These are phyloP conservation scores for Citrus sp. DNA, from an alignment of 345 rosid genomes.

Conservation along the genomic window DNA sequence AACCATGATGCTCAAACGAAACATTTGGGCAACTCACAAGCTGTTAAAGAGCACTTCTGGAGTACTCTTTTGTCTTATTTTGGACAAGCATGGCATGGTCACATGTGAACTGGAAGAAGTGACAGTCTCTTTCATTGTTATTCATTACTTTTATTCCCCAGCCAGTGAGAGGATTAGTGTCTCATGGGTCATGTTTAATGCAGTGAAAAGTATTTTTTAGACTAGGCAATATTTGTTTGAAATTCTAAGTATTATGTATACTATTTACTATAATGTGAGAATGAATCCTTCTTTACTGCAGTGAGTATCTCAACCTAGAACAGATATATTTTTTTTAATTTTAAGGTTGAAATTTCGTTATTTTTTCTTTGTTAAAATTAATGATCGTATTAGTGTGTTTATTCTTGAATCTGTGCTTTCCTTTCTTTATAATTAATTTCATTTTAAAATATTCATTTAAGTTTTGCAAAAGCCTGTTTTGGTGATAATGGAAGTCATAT, in stretches of 20 bases:
- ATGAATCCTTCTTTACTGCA: neutral
- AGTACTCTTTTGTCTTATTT: neutral
- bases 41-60: neutral
- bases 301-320: neutral
- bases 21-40: neutral
- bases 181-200: neutral
- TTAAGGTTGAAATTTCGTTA: neutral
- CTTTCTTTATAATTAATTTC: neutral
- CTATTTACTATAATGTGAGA: no score
- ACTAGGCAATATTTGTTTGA: neutral
- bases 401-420: neutral
- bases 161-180: neutral
- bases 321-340: neutral
- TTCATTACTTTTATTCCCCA: neutral
- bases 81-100: neutral
- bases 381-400: neutral
- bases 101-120: neutral
- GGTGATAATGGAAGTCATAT: neutral
- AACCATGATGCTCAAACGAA: neutral
- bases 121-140: neutral
- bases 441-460: neutral
- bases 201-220: neutral
- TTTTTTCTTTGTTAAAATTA: neutral
- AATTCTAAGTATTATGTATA: neutral
- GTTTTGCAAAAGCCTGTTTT: neutral